These are phyloP conservation scores for Leucoagaricus sp. DNA, from an alignment of 1,284 basidiomycete species.

Conservation along the genomic window DNA sequence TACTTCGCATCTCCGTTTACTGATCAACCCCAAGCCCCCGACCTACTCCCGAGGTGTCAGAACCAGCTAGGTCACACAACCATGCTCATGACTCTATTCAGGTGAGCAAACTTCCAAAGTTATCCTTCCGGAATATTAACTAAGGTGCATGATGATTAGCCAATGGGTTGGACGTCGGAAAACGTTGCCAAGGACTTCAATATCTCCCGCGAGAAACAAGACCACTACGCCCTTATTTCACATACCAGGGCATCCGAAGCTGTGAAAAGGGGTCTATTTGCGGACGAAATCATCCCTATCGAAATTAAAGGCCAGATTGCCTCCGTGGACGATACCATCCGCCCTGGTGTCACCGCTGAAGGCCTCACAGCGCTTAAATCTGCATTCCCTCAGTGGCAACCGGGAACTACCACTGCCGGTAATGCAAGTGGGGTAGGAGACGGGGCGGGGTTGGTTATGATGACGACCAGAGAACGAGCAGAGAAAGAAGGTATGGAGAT, in stretches of 20 bases:
- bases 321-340: conserved; percentile 78
- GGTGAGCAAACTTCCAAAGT: conserved; percentile 46
- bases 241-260: conserved; percentile 78
- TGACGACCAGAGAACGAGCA: conserved; percentile 85
- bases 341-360: conserved; percentile 75
- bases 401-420: conserved; percentile 77
- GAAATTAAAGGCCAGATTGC: conserved; percentile 60
- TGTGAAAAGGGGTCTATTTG: conserved; percentile 63
- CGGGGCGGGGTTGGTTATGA: conserved; percentile 88
- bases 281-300: conserved; percentile 81
- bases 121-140: background rate
- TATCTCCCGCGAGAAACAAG: conserved; percentile 76
- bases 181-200: conserved; percentile 80
- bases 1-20: background rate
- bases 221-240: conserved; percentile 80
- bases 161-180: conserved; percentile 94
- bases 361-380: conserved; percentile 69
- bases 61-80: conserved; percentile 49
- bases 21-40: conserved; percentile 53
- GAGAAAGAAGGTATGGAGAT: conserved; percentile 86
- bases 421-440: conserved; percentile 96
- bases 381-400: conserved; percentile 80
- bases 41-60: conserved; percentile 74
- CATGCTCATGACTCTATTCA: conserved; percentile 77
- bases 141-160: conserved; percentile 52